Conservation (phyloP, 805 yeast genomes). For the Grigorovia humatica region DNA sequence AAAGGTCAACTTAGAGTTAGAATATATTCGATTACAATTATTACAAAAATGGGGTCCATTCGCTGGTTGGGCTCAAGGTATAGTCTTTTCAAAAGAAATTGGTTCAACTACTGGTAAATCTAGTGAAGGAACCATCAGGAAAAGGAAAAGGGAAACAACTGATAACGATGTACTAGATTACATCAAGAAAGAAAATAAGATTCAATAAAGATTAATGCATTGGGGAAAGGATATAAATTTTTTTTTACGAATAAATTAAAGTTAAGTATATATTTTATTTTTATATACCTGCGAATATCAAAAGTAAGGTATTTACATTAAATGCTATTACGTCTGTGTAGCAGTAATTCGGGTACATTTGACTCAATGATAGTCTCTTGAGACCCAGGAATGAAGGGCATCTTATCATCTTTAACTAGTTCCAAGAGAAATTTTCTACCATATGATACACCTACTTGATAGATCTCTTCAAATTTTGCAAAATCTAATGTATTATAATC, state of each 20-base stretch:
- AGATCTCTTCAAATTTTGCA: conserved; percentile 83
- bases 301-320: conserved; percentile 16
- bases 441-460: conserved; percentile 66
- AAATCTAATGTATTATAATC: conserved; percentile 86
- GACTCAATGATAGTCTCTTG: conserved; percentile 14
- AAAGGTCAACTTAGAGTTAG: conserved; percentile 28
- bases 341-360: conserved; percentile 26
- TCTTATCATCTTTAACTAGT: conserved; percentile 40
- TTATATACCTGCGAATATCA: background rate
- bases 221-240: background rate
- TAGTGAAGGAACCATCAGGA: conserved; percentile 18
- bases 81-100: conserved; percentile 78
- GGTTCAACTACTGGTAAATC: conserved; percentile 65
- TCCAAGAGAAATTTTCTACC: conserved; percentile 49
- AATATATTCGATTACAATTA: conserved; percentile 49
- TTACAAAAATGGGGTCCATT: conserved; percentile 70
- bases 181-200: conserved; percentile 1
- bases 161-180: background rate
- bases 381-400: conserved; percentile 56
- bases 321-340: conserved; percentile 56
- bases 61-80: conserved; percentile 99
- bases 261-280: background rate
- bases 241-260: background rate
- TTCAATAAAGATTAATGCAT: background rate
- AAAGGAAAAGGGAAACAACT: conserved; percentile 8